Conservation (phyloP, 2,329 filamentous ascomycete genomes). For the Exserohilum turcica region DNA sequence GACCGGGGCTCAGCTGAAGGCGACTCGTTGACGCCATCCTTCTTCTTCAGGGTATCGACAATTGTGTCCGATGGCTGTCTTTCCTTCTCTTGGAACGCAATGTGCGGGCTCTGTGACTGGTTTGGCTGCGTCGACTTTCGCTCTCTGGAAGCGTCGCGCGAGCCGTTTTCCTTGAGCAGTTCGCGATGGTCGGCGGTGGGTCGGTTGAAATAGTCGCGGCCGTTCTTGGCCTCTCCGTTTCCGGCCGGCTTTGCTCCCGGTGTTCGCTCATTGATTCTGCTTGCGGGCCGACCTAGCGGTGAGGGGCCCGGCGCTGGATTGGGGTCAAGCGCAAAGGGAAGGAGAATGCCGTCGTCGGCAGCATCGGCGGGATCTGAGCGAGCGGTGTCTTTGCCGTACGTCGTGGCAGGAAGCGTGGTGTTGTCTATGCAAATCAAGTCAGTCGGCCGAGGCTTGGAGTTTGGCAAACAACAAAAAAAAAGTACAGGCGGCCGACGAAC, state of each 20-base stretch:
- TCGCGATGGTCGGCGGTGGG: slow-evolving; percentile 49
- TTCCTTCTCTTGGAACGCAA: slow-evolving; percentile 86
- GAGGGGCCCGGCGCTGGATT: slow-evolving; percentile 52
- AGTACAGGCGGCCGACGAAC: slow-evolving; percentile 25
- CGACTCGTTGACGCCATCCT: slow-evolving; percentile 41
- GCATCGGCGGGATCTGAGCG: slow-evolving; percentile 69
- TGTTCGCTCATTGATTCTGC: slow-evolving; percentile 35
- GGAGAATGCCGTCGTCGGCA: slow-evolving; percentile 61
- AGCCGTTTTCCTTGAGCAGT: slow-evolving; percentile 49
- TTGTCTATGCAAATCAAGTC: slow-evolving; percentile 54
- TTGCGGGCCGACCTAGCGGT: slow-evolving; percentile 42
- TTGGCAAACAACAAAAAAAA: too few relatives aligned
- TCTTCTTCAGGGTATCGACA: slow-evolving; percentile 58
- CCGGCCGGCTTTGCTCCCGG: slow-evolving; percentile 22
- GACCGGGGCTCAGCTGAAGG: slow-evolving; percentile 57
- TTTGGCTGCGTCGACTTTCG: slow-evolving; percentile 25
- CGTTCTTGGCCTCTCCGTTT: slow-evolving; percentile 33
- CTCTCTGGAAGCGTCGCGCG: slow-evolving; percentile 54
- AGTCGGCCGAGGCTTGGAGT: slow-evolving; percentile 8
- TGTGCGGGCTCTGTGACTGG: slow-evolving; percentile 72
- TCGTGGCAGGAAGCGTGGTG: slow-evolving; percentile 73
- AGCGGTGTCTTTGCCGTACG: slow-evolving; percentile 73
- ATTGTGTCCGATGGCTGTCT: slow-evolving; percentile 67
- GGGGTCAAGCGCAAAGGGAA: slow-evolving; percentile 59
- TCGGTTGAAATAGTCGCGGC: slow-evolving; percentile 53